These are phyloP conservation scores for Dendrobium nobile DNA, from an alignment of 106 monocot species.

Conservation along the genomic window DNA sequence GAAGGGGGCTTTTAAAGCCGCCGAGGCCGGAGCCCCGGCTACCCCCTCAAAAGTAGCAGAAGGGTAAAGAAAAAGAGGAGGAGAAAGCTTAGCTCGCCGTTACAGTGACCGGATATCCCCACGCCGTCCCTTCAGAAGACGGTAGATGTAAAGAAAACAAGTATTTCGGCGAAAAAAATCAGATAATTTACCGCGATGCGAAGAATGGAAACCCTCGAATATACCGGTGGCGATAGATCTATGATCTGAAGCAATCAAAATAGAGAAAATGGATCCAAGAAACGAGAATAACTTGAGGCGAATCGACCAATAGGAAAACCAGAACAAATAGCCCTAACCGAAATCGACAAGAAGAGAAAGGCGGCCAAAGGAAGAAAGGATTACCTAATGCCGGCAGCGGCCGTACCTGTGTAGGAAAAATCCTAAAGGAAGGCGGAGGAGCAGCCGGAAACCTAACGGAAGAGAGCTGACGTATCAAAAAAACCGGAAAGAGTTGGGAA, in stretches of 20 bases:
- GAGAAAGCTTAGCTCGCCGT: slow-evolving; percentile 24
- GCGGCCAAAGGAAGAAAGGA: not conserved
- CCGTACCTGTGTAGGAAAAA: not conserved
- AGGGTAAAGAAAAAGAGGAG: slow-evolving; percentile 15
- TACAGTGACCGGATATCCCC: slow-evolving; percentile 37
- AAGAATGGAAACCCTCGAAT: not conserved
- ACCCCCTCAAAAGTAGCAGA: slow-evolving; percentile 91
- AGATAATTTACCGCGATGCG: not conserved
- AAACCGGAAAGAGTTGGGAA: not conserved
- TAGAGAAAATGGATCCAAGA: not conserved
- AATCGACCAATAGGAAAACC: not conserved
- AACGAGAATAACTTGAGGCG: not conserved
- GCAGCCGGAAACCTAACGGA: not conserved
- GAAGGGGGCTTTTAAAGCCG: slow-evolving; percentile 96
- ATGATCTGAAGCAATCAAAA: not conserved
- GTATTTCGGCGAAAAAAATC: not conserved
- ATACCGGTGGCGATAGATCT: not conserved
- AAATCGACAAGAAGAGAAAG: not conserved
- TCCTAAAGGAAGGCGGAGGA: not conserved
- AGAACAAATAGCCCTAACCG: not conserved
- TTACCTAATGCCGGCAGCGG: not conserved
- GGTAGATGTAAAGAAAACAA: not conserved
- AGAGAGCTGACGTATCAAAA: not conserved
- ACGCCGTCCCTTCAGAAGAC: slow-evolving; percentile 71
- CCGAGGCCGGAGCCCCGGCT: slow-evolving; percentile 99